phyloP scores from a whole-genome alignment of 805 yeast genomes.

The Candida parachauliodes region DNA sequence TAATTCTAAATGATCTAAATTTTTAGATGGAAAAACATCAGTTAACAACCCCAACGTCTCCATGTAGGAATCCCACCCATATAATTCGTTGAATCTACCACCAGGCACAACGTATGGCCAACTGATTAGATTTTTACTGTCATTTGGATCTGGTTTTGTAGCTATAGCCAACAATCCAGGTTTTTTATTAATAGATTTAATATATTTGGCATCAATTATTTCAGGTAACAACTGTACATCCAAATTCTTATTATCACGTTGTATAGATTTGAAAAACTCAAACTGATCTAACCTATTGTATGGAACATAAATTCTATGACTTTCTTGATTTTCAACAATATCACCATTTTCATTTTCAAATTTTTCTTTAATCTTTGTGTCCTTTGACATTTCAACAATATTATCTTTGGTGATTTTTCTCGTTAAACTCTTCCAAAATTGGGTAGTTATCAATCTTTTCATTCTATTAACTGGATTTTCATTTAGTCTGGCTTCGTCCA shows the following conservation, averaged over 20 bases:
- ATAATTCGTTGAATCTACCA: conserved; percentile 92
- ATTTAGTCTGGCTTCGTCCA: conserved; percentile 79
- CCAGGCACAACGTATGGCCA: conserved; percentile 95
- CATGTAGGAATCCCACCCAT: conserved; percentile 98
- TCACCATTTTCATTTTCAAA: conserved; percentile 28
- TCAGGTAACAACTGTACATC: conserved; percentile 78
- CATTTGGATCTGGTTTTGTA: conserved; percentile 54
- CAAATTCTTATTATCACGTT: conserved; percentile 40
- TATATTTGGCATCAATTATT: conserved; percentile 70
- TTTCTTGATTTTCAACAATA: conserved; percentile 40
- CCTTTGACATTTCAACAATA: conserved; percentile 68
- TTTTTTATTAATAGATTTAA: conserved; percentile 67
- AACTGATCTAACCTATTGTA: conserved; percentile 64
- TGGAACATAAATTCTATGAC: conserved; percentile 80
- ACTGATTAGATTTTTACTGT: conserved; percentile 52
- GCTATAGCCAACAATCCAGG: conserved; percentile 90
- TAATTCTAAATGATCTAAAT: conserved; percentile 51
- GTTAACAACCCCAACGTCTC: conserved; percentile 77
- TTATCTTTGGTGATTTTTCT: conserved; percentile 62
- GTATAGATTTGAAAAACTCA: conserved; percentile 57
- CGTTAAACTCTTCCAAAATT: conserved; percentile 79
- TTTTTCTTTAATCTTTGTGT: conserved; percentile 67
- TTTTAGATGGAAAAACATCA: conserved; percentile 36
- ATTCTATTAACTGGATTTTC: conserved; percentile 85
- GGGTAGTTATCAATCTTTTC: conserved; percentile 65